Evolutionary conservation across 192 early-diverging fungal genomes (phyloP), one percentile per base, ranked within the genome.

Genomic region (Podila epicladia): DNA sequence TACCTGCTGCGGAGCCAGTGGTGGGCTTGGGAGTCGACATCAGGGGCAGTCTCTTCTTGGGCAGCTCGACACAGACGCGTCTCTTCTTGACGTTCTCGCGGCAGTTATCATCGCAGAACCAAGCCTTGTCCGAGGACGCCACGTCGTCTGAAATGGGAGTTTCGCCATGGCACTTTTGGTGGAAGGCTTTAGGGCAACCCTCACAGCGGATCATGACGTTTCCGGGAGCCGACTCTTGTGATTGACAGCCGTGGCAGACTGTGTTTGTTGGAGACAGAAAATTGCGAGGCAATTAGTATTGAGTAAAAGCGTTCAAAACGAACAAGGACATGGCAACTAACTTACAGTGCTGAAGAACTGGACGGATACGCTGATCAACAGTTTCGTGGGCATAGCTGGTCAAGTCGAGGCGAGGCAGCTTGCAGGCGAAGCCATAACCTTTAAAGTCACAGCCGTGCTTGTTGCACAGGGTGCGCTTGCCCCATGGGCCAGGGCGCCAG

Each of bases 361-460:
- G 96, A 17, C 94, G 89, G 62, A 91, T 88, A 58, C 96, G 91
- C 61, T 94, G 91, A 22, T 92, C 89, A 28, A 95, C 85, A n/a
- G 90, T 65, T 71, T 97, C 96, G 59, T 91, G 85, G 15, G 71
- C 84, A 73, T 94, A 97, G 66, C 86, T 87, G 33, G 90, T 91
- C 68, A 97, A 87, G 70, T 97, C 93, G 37, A 97, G 87, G 12
- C 96, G 91, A 50, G 94, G 93, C 82, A 93, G 85, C 73, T 95
- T 97, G 71, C 92, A 95, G 0, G 93, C 93, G 76, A 96, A 96
- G 17, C 96, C 96, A 74, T 96, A 97, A 35, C 96, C 96, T 83
- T 96, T 96, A 80, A 95, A 97, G 85, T 96, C 96, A 82, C 96
- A 97, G 62, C 96, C 96, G 79, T 97, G 96, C 85, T 96, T 96